Percentiles rank a stretch among this genome's conserved stretches.
phyloP scores from a whole-genome alignment of 2,329 filamentous ascomycete species.

The Neoscytalidium dimidiatum region DNA sequence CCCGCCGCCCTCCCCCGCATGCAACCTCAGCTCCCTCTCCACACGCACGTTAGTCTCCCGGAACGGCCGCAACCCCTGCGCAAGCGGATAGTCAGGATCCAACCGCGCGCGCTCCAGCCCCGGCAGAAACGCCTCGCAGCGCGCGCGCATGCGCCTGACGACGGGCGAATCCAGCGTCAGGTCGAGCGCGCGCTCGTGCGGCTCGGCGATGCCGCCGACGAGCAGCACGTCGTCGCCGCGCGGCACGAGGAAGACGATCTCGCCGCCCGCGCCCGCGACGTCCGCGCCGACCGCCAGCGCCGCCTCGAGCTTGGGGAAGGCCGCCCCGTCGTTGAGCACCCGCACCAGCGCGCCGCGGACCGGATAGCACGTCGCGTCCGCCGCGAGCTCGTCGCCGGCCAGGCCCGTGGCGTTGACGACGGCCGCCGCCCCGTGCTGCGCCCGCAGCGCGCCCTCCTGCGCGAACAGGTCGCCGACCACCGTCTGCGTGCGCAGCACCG shows the following conservation, averaged over 20 bases:
- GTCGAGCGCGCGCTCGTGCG: conserved; percentile 28
- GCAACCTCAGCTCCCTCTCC: conserved; percentile 41
- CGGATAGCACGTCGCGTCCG: conserved; percentile 44
- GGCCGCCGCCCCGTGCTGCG: conserved; percentile 41
- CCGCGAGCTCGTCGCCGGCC: conserved; percentile 38
- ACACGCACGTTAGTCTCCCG: conserved; percentile 44
- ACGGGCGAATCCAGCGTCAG: conserved; percentile 43
- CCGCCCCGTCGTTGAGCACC: conserved; percentile 48
- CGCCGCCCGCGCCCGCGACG: conserved; percentile 35
- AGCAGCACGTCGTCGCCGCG: conserved; percentile 48
- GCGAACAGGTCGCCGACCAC: conserved; percentile 40
- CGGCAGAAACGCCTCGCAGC: conserved; percentile 47
- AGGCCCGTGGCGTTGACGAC: conserved; percentile 50
- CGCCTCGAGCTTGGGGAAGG: conserved; percentile 45
- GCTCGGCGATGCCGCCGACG: conserved; percentile 31
- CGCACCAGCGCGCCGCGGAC: conserved; percentile 48
- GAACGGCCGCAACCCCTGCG: conserved; percentile 48
- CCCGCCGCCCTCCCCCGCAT: not conserved
- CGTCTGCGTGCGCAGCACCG: conserved; percentile 40
- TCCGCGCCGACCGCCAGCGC: conserved; percentile 46
- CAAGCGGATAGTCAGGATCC: conserved; percentile 45
- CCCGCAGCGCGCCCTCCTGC: conserved; percentile 37
- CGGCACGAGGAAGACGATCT: conserved; percentile 49
- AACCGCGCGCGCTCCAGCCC: conserved; percentile 42
- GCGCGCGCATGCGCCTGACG: conserved; percentile 45